Base-by-base conservation (phyloP, 2,329 filamentous ascomycete species). In the Microsporum ferrugineum region DNA sequence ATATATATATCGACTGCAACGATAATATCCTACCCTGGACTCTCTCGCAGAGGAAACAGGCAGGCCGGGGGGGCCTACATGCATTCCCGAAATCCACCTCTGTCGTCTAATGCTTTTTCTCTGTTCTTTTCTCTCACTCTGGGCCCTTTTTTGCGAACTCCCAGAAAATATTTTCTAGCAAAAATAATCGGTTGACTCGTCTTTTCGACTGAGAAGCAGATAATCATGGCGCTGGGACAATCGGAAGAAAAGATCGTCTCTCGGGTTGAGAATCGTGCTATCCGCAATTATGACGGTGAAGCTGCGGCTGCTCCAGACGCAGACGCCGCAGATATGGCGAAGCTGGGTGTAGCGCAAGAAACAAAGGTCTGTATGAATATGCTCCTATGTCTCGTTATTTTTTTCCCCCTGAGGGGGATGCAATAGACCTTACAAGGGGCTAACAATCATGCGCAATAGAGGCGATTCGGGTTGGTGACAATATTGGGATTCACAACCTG, bases 401-500 rank as follows among this genome's bases (percentile, higher is more conserved):
- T 43, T 43, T 14, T 14, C 6, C n/a, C n/a, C 14, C 31, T 56
- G 23, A 14, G 31, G 31, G 17, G n/a, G 31, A 2, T 3, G 10
- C 17, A 27, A 12, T 29, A 8, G 57, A 5, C 56, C 5, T 38
- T 47, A 27, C 4, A 38, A 17, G 31, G 2, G 12, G 14, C 57
- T 51, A 23, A 47, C 43, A 17, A 33, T 5, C 10, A 10, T 33
- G 27, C 14, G 6, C 33, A 12, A 47, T 17, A 59, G 57, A 45
- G 57, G n/a, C 17, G 57, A 38, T 59, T 59, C 43, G 57, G 57
- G 14, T 38, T 59, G 14, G 43, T 59, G 14, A 59, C 57, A 27
- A 59, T 59, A 23, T 51, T 59, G 41, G 57, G 57, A 10, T 59
- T 59, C 43, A 59, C 57, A 34, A 49, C 57, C 12, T 47, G 39